Percentiles rank a stretch among this genome's conserved stretches.
phyloP scores from a whole-genome alignment of 2,329 filamentous ascomycete genomes.

The Verticillium alfalfae region DNA sequence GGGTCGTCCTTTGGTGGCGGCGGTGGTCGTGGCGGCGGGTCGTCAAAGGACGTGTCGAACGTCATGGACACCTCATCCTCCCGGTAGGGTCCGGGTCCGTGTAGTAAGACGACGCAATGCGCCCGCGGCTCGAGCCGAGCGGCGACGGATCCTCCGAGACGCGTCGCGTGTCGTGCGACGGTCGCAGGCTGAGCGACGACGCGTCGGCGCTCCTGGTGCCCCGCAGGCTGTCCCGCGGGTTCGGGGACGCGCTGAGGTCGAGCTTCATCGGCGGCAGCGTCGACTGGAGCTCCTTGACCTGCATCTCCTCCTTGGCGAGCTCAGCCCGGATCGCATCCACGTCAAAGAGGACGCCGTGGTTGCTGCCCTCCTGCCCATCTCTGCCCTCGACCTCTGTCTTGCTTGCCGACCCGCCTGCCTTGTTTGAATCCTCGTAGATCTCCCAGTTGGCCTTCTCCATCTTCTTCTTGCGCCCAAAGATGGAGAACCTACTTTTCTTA shows the following conservation, averaged over 20 bases:
- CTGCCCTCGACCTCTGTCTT: constrained; percentile 27
- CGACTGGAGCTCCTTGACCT: constrained; percentile 76
- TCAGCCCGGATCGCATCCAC: constrained; percentile 90
- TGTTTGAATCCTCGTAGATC: constrained; percentile 70
- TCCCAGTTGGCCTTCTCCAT: constrained; percentile 86
- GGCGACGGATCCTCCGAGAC: constrained; percentile 14
- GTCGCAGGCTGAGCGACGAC: constrained; percentile 14
- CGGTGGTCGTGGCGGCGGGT: constrained; percentile 22
- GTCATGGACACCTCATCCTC: constrained; percentile 62
- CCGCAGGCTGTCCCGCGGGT: constrained; percentile 27
- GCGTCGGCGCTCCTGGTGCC: constrained; percentile 43
- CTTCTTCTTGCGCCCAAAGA: constrained; percentile 76
- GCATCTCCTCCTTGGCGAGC: constrained; percentile 62
- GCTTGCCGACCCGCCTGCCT: constrained; percentile 24
- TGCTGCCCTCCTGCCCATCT: constrained; percentile 45
- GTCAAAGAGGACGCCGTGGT: constrained; percentile 76
- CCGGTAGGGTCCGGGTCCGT: constrained; percentile 15
- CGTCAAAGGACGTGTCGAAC: constrained; percentile 60
- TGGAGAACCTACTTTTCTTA: constrained; percentile 53
- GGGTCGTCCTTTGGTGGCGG: constrained; percentile 21
- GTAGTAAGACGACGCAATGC: constrained; percentile 17
- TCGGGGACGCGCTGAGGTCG: constrained; percentile 33
- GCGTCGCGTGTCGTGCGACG: constrained; percentile 14
- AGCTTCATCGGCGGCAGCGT: constrained; percentile 90
- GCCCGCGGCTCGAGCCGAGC: constrained; percentile 11